A percentile compares a stretch with the other conserved stretches of the same genome.
These are phyloP conservation scores for Cladosporium sp. DNA, from an alignment of 2,329 filamentous ascomycete genomes.

Conservation along the genomic window DNA sequence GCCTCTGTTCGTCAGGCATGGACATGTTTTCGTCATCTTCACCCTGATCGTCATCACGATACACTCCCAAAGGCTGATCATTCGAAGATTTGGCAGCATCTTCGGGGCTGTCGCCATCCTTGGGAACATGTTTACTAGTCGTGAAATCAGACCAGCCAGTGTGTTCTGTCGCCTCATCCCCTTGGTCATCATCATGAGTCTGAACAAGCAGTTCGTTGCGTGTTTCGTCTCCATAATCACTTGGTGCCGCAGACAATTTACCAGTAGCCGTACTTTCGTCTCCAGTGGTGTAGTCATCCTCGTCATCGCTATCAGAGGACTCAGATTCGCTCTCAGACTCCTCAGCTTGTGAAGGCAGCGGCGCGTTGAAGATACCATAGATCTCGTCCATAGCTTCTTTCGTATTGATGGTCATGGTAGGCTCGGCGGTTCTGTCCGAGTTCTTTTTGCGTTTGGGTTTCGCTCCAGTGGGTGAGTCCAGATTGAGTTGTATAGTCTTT, in stretches of 20 bases:
- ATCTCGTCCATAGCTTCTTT: slow-evolving; percentile 95
- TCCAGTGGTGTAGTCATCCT: slow-evolving; percentile 79
- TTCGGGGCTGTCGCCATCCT: slow-evolving; percentile 36
- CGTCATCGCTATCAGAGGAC: slow-evolving; percentile 57
- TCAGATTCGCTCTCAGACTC: slow-evolving; percentile 18
- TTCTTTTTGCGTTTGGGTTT: slow-evolving; percentile 78
- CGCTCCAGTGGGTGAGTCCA: slow-evolving; percentile 81
- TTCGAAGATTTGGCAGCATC: slow-evolving; percentile 31
- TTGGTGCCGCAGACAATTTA: slow-evolving; percentile 58
- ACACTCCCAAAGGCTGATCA: slow-evolving; percentile 33
- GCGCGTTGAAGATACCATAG: slow-evolving; percentile 94
- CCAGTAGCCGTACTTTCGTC: slow-evolving; percentile 78
- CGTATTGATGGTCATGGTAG: slow-evolving; percentile 98
- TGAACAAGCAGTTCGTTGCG: slow-evolving; percentile 47
- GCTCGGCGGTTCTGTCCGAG: slow-evolving; percentile 65
- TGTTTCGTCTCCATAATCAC: slow-evolving; percentile 63
- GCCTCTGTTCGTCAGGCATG: slow-evolving; percentile 44
- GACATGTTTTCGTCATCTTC: slow-evolving; percentile 40
- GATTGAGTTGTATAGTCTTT: slow-evolving; percentile 90
- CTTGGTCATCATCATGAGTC: slow-evolving; percentile 31
- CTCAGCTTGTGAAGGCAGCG: slow-evolving; percentile 53
- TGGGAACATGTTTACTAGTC: slow-evolving; percentile 64
- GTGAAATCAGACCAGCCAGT: slow-evolving; percentile 91
- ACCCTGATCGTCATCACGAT: slow-evolving; percentile 14
- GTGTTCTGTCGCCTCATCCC: slow-evolving; percentile 43